Evolutionary conservation across 176 grass and related monocot genomes (phyloP).

Genomic region (Avena eriantha): DNA sequence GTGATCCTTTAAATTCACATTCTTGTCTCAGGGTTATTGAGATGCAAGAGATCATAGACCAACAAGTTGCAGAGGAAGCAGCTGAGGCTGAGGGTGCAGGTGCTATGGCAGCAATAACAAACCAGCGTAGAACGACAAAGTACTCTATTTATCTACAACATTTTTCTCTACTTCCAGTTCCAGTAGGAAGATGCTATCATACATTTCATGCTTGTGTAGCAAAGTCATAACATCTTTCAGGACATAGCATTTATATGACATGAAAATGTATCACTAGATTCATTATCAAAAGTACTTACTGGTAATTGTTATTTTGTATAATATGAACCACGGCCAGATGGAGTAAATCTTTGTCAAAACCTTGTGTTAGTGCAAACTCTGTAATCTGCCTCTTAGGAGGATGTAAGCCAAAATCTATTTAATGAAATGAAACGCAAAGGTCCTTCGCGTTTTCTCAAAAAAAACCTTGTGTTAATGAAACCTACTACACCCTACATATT

Average conservation of each 20-base stretch:
- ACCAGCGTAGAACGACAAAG: conserved; percentile 94
- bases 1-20: conserved; percentile 42
- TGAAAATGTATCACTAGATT: conserved; percentile 12
- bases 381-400: too few relatives aligned
- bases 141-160: conserved; percentile 41
- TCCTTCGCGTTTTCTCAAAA: too few relatives aligned
- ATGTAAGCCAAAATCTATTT: too few relatives aligned
- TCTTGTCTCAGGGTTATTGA: conserved; percentile 83
- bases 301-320: not conserved
- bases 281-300: not conserved
- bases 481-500: not conserved
- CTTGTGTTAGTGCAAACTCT: not conserved
- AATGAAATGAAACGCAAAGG: too few relatives aligned
- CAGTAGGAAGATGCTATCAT: conserved; percentile 26
- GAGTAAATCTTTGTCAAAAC: not conserved
- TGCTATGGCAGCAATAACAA: conserved; percentile 82
- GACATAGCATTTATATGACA: conserved; percentile 22
- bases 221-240: conserved; percentile 23
- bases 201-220: conserved; percentile 39
- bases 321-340: not conserved
- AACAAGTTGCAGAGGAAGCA: conserved; percentile 98
- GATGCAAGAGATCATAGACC: conserved; percentile 99
- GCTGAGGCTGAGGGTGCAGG: conserved; percentile 94
- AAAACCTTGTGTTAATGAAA: not conserved
- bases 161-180: conserved; percentile 21